Percentiles rank a stretch among this genome's conserved stretches.
These are phyloP conservation scores for Platanthera guangdongensis DNA, from an alignment of 106 monocot genomes.

Conservation along the genomic window DNA sequence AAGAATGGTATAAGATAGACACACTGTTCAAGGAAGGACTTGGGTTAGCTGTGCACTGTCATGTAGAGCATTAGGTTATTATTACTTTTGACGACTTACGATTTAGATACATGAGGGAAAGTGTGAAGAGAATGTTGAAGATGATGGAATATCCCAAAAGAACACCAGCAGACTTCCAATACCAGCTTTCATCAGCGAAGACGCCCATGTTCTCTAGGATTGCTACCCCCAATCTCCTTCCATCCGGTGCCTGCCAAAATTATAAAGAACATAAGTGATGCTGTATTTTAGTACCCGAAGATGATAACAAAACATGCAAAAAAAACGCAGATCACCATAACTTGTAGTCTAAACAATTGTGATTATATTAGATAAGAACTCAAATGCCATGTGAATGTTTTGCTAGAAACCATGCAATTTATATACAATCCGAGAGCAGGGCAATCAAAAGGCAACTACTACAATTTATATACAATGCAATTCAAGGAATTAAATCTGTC, in stretches of 20 bases:
- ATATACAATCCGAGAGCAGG: too few species aligned
- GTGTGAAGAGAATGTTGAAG: constrained; percentile 47
- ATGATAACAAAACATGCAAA: too few species aligned
- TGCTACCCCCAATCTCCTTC: constrained; percentile 31
- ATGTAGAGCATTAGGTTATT: not conserved
- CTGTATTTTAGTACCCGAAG: too few species aligned
- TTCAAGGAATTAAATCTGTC: too few species aligned
- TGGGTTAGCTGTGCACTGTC: not conserved
- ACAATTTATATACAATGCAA: too few species aligned
- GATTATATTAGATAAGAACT: not conserved
- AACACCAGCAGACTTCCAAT: constrained; percentile 51
- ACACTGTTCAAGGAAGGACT: not conserved
- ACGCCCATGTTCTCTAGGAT: constrained; percentile 24
- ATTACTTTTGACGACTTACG: constrained; percentile 33
- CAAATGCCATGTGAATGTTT: not conserved
- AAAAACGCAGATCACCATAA: too few species aligned
- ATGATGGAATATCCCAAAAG: constrained; percentile 51
- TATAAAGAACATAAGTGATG: not conserved
- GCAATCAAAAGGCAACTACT: too few species aligned
- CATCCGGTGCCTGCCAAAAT: constrained; percentile 21
- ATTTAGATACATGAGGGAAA: constrained; percentile 44
- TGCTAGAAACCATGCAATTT: too few species aligned
- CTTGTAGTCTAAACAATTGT: not conserved
- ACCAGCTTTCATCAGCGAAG: constrained; percentile 34
- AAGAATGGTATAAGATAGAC: not conserved